Evolutionary conservation across 1,139 yeast genomes (phyloP).

Genomic region (Candida glucosophila): DNA sequence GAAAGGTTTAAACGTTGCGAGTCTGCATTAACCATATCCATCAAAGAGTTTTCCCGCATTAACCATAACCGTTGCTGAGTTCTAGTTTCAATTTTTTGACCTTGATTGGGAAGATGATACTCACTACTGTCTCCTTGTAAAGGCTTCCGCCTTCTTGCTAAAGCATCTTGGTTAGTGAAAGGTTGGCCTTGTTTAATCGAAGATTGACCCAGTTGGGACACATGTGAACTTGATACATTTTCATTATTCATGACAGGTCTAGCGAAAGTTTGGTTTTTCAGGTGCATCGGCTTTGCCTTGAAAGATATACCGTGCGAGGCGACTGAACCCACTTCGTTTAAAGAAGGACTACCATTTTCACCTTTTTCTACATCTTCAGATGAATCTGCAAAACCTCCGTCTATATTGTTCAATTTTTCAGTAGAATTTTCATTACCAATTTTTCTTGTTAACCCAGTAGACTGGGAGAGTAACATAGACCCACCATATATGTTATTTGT

Average conservation of each 20-base stretch:
- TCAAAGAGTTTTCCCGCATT: slow-evolving; percentile 65
- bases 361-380: slow-evolving; percentile 1
- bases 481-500: slow-evolving; percentile 34
- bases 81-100: slow-evolving; percentile 36
- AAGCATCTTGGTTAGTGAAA: slow-evolving; percentile 1
- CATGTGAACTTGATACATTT: slow-evolving; percentile 13
- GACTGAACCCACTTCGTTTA: slow-evolving; percentile 3
- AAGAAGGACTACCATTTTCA: not conserved
- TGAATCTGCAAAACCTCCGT: not conserved
- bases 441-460: slow-evolving; percentile 35
- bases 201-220: slow-evolving; percentile 19
- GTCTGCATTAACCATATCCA: slow-evolving; percentile 43
- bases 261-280: slow-evolving; percentile 13
- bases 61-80: slow-evolving; percentile 81
- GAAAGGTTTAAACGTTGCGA: slow-evolving; percentile 29
- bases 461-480: slow-evolving; percentile 34
- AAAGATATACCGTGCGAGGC: slow-evolving; percentile 29
- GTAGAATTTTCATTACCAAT: slow-evolving; percentile 12
- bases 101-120: slow-evolving; percentile 3
- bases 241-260: slow-evolving; percentile 29
- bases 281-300: slow-evolving; percentile 20
- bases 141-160: not conserved
- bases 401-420: slow-evolving; percentile 6
- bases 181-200: slow-evolving; percentile 14
- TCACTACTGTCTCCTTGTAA: slow-evolving; percentile 2